phyloP scores from a whole-genome alignment of 1,284 basidiomycete species.

The Cerioporus squamosus region DNA sequence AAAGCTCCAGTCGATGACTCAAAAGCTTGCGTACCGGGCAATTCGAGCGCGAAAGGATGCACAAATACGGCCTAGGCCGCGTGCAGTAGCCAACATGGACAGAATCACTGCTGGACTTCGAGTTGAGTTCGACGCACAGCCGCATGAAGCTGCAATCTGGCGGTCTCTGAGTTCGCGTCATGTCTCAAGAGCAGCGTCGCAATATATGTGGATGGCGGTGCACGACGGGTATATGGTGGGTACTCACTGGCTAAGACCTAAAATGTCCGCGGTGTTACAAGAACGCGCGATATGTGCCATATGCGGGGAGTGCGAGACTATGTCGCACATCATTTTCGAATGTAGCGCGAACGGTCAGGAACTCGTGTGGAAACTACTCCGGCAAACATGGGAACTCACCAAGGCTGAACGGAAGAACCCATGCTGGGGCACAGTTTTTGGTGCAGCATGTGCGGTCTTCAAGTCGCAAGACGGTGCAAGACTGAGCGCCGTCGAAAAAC shows the following conservation, averaged over 20 bases:
- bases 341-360: constrained; percentile 31
- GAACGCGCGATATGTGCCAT: constrained; percentile 28
- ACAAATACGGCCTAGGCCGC: neutral
- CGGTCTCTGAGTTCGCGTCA: constrained; percentile 20
- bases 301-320: constrained; percentile 32
- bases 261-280: constrained; percentile 27
- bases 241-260: constrained; percentile 29
- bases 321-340: constrained; percentile 39
- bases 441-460: too few species aligned
- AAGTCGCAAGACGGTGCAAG: too few species aligned
- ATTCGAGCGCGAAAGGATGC: constrained; percentile 12
- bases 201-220: constrained; percentile 38
- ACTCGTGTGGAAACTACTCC: constrained; percentile 30
- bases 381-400: constrained; percentile 20
- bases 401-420: too few species aligned
- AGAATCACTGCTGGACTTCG: neutral
- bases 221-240: constrained; percentile 38
- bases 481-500: too few species aligned
- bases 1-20: constrained; percentile 29
- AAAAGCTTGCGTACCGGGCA: constrained; percentile 32
- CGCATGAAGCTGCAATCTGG: constrained; percentile 14
- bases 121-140: neutral
- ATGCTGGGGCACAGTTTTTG: too few species aligned
- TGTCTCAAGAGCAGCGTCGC: constrained; percentile 24
- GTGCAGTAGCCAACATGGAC: neutral